Evolutionary conservation across 129 eudicot species (phyloP), one percentile per base, ranked within the genome.

Genomic region (Solidago caesia): DNA sequence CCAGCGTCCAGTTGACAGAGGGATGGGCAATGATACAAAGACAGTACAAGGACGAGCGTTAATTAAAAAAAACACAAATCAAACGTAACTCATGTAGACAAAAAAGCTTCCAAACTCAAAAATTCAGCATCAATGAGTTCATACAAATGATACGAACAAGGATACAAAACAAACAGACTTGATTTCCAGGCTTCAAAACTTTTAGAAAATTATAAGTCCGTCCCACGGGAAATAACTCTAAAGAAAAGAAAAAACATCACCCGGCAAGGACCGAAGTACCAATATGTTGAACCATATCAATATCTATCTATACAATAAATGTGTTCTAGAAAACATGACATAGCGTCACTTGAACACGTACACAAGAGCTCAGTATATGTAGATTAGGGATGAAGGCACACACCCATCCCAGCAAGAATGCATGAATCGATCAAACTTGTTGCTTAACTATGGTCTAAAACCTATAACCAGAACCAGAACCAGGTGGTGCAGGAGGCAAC

Each of bases 401-500:
- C 58, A 69, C 78, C 83, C 86, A 80, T 76, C 61, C 84, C 71
- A 75, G 72, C 85, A 89, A 84, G 86, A 89, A 84, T 82, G 79
- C 87, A 86, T 52, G 68, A 73, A 87, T 87, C 76, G 47, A 16
- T 65, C 78, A 26, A 67, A 51, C 27, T 39, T 52, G 78, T 58
- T 39, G 56, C 21, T 64, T 49, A 78, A 72, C 75, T 76, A 73
- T 43, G 7, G 77, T 65, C 85, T 84, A 88, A 83, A 75, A 84
- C 75, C 95, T 88, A 83, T 88, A 88, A 44, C 84, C 81, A 12
- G 89, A 84, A 66, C 89, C 89, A 45, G 95, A 88, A 4, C 82
- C 70, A 0, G 99, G 99, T 41, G 99, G 99, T 56, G 93, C 99
- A 48, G 99, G 99, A 12, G 99, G 97, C 81, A 95, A 77, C 29